Conservation (phyloP, 2,329 filamentous ascomycete species). For the Aspergillus costaricaensis region DNA sequence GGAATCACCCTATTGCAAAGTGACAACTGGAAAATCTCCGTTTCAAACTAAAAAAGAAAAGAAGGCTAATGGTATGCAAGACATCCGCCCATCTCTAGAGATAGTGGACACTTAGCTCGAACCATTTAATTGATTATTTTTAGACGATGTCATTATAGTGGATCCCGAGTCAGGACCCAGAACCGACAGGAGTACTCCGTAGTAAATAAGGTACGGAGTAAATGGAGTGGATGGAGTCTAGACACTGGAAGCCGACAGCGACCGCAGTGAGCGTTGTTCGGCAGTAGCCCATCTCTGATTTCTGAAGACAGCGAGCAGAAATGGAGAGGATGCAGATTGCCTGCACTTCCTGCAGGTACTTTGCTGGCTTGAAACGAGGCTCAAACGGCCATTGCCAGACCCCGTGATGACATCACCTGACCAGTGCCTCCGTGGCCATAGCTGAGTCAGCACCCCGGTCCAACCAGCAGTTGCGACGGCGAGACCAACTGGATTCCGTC, state of each 20-base stretch:
- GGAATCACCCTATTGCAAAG: neutral
- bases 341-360: neutral
- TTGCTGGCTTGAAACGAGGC: neutral
- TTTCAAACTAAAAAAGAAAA: neutral
- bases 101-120: neutral
- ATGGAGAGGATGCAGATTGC: neutral
- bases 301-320: neutral
- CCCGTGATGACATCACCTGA: constrained; percentile 38
- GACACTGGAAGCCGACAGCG: neutral
- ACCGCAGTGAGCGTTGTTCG: neutral
- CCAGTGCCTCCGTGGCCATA: constrained; percentile 4
- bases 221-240: neutral
- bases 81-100: neutral
- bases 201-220: neutral
- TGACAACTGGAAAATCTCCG: neutral
- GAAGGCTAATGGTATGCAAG: constrained; percentile 4
- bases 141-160: constrained; percentile 14
- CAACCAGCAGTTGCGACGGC: constrained; percentile 20
- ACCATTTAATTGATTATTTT: constrained; percentile 4
- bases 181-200: neutral
- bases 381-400: neutral
- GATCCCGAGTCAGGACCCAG: constrained; percentile 15
- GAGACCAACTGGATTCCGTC: constrained; percentile 12
- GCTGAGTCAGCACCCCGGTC: constrained; percentile 26
- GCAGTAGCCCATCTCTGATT: neutral